Evolutionary conservation across 495 filamentous ascomycete species (phyloP).

Genomic region (Trichoderma asperelloides): DNA sequence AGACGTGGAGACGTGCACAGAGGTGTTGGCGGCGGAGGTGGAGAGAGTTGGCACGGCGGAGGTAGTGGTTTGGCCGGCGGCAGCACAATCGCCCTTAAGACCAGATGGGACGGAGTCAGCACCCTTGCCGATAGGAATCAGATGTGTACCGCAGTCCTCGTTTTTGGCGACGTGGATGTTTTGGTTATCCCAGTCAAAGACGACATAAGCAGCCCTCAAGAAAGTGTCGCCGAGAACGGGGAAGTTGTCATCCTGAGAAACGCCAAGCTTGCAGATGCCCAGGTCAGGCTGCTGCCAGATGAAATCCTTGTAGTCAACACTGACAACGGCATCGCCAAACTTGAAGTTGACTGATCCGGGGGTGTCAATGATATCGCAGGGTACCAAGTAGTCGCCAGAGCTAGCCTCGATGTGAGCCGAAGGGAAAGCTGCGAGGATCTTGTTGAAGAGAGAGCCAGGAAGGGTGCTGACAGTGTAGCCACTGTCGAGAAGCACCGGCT

Average conservation of each 20-base stretch:
- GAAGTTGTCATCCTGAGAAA: conserved; percentile 29
- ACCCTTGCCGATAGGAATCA: conserved; percentile 64
- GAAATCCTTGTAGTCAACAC: conserved; percentile 59
- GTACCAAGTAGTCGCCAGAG: conserved; percentile 7
- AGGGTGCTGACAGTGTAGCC: conserved; percentile 70
- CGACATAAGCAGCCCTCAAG: conserved; percentile 75
- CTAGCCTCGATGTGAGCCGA: conserved; percentile 25
- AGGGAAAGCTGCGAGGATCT: conserved; percentile 40
- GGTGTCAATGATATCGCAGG: conserved; percentile 26
- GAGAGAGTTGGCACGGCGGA: background rate
- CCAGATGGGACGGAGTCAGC: conserved; percentile 43
- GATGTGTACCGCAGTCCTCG: conserved; percentile 51
- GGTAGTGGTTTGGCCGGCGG: background rate
- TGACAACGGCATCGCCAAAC: conserved; percentile 46
- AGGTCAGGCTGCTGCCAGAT: conserved; percentile 11
- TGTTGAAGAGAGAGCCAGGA: conserved; percentile 45
- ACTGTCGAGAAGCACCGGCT: conserved; percentile 65
- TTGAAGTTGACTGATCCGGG: conserved; percentile 45
- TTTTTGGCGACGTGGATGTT: conserved; percentile 74
- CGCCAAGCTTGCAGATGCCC: conserved; percentile 22
- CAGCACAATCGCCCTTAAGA: background rate
- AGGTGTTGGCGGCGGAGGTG: background rate
- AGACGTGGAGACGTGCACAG: background rate
- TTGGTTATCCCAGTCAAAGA: conserved; percentile 80
- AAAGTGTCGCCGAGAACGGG: conserved; percentile 79